Base-by-base conservation (phyloP, 2,329 filamentous ascomycete genomes). In the Triangularia setosa region DNA sequence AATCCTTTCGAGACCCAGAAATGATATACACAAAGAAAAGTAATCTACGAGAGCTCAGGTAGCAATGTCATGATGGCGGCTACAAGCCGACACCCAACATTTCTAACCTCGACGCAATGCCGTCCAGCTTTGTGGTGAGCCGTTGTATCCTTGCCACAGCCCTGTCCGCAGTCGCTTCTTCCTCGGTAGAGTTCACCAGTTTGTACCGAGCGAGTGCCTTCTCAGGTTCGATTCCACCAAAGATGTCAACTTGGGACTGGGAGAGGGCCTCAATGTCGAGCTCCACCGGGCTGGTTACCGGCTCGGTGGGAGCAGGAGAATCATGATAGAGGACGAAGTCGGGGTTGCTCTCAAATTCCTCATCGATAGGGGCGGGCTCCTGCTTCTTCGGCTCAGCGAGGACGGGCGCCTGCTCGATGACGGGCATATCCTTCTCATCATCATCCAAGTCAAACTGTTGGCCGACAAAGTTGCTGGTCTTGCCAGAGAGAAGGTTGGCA, bases 401-500 rank as follows among this genome's bases (percentile, higher is more conserved):
- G 7, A 76, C 69, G 1, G 81, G 81, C 11, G 79, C 65, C 2
- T 68, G 70, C 12, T 88, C 83, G 56, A 87, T 75, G 64, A 83
- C 74, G 48, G 80, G 82, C 68, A 79, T 79, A 71, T 87, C 84
- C 80, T 89, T 85, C 66, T 85, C 82, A 25, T 83, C 77, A 23
- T 82, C 78, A 0, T 75, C 75, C 0, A 75, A 75, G 4, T 77
- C 73, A 40, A 80, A 78, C n/a, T 73, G 71, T 72, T 76, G 77
- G 61, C 80, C 81, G 8, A 84, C 78, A 61, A 84, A 80, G 74
- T 81, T 83, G 48, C 83, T 84, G 0, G 83, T 78, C 83, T 95
- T 95, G 72, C 90, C 90, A 4, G 88, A 88, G n/a, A 95, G 81
- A 24, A 83, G 73, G 24, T 84, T 81, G 5, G 84, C 78, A 73